These are phyloP conservation scores for Diaporthe ilicicola DNA, from an alignment of 2,329 filamentous ascomycete genomes.

Conservation along the genomic window DNA sequence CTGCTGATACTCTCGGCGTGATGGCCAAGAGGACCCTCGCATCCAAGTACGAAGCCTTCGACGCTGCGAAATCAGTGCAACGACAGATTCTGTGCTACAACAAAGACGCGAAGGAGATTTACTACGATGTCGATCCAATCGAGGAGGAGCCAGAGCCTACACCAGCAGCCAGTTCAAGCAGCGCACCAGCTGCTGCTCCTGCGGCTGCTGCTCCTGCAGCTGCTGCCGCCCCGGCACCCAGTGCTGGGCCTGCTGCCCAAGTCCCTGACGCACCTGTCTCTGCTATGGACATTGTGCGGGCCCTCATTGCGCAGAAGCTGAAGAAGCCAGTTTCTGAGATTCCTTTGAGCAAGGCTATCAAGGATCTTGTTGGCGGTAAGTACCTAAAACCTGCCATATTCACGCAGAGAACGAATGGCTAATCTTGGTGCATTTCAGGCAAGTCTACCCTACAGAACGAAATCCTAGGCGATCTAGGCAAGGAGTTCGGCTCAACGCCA, in stretches of 20 bases:
- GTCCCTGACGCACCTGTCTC: conserved; percentile 88
- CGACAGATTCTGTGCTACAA: conserved; percentile 99
- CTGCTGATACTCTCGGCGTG: conserved; percentile 93
- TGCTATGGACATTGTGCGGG: conserved; percentile 88
- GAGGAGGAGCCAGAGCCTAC: conserved; percentile 84
- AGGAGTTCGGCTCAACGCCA: conserved; percentile 97
- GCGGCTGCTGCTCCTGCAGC: conserved; percentile 63
- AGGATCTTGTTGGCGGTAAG: conserved; percentile 96
- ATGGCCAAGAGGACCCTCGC: conserved; percentile 97
- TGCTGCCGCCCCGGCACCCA: conserved; percentile 68
- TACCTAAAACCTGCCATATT: conserved; percentile 35
- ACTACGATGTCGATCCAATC: conserved; percentile 96
- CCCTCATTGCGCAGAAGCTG: conserved; percentile 94
- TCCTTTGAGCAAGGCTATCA: conserved; percentile 95
- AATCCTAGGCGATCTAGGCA: conserved; percentile 95
- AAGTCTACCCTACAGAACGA: conserved; percentile 99
- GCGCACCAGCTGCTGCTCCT: conserved; percentile 61
- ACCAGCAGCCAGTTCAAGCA: conserved; percentile 55
- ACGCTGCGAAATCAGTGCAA: conserved; percentile 95
- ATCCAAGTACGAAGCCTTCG: conserved; percentile 98
- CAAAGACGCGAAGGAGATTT: conserved; percentile 99
- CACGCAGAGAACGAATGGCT: conserved; percentile 18
- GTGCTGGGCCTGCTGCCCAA: conserved; percentile 85
- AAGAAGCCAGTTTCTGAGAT: conserved; percentile 93
- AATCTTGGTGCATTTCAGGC: conserved; percentile 60